Conservation (phyloP, 768 basidiomycete species). For the Phanerochaete carnosa region DNA sequence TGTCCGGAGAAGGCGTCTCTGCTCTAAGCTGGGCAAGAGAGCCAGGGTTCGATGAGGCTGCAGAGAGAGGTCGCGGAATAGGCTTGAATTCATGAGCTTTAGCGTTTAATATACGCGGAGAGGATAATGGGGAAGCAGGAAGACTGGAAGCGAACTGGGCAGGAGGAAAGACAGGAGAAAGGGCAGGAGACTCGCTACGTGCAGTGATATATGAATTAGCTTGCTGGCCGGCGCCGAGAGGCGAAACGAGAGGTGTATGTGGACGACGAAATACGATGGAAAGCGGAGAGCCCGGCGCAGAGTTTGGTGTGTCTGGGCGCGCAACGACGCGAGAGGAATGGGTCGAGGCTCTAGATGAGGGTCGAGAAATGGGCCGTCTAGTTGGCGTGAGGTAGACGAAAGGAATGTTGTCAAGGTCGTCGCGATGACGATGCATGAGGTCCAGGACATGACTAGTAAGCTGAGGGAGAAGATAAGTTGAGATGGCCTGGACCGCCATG, state of each 20-base stretch:
- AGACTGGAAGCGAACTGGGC: slow-evolving; percentile 76
- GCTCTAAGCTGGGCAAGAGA: slow-evolving; percentile 50
- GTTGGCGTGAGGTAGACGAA: slow-evolving; percentile 82
- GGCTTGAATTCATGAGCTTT: slow-evolving; percentile 91
- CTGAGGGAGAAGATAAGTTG: slow-evolving; percentile 31
- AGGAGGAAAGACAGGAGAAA: slow-evolving; percentile 66
- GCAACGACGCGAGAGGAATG: slow-evolving; percentile 60
- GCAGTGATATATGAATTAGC: slow-evolving; percentile 55
- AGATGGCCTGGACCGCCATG: neutral
- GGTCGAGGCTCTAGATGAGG: slow-evolving; percentile 75
- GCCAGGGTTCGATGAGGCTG: slow-evolving; percentile 60
- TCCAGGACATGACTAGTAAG: slow-evolving; percentile 88
- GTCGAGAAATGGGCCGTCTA: slow-evolving; percentile 73
- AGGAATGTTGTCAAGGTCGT: slow-evolving; percentile 79
- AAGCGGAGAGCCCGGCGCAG: slow-evolving; percentile 75
- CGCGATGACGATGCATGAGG: slow-evolving; percentile 93
- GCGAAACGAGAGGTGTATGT: slow-evolving; percentile 76
- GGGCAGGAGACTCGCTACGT: slow-evolving; percentile 52
- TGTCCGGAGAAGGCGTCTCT: slow-evolving; percentile 85
- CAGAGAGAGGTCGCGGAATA: slow-evolving; percentile 74
- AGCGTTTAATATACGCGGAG: slow-evolving; percentile 82
- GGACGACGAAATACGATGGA: slow-evolving; percentile 72
- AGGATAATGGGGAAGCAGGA: slow-evolving; percentile 80
- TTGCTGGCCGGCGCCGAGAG: slow-evolving; percentile 50
- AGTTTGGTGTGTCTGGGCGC: slow-evolving; percentile 73